phyloP scores from a whole-genome alignment of 768 basidiomycete species.

The Lenzites betulinus region DNA sequence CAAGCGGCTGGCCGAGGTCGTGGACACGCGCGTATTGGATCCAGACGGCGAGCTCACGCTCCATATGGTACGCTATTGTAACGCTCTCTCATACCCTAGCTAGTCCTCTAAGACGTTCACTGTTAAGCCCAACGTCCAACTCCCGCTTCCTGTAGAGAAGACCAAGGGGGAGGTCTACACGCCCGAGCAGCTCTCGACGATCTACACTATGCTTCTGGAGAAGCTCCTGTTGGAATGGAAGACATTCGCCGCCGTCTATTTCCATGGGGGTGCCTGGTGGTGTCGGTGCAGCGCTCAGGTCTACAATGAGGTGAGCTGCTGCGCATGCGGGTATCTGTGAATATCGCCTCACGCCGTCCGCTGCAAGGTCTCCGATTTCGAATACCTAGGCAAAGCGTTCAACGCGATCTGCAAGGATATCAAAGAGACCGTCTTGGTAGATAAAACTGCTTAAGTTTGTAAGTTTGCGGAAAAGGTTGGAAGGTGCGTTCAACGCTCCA shows the following conservation, averaged over 20 bases:
- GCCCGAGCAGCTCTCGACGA: constrained; percentile 15
- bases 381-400: constrained; percentile 30
- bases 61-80: constrained; percentile 56
- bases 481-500: too few species aligned
- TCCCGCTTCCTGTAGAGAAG: constrained; percentile 38
- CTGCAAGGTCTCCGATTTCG: constrained; percentile 30
- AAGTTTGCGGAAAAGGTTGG: neutral
- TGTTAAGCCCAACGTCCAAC: constrained; percentile 42
- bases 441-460: neutral
- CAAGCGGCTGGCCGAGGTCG: constrained; percentile 52
- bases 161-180: constrained; percentile 16
- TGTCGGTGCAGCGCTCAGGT: constrained; percentile 38
- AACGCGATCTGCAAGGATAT: constrained; percentile 28
- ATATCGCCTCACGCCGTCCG: too few species aligned
- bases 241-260: constrained; percentile 30
- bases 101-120: neutral
- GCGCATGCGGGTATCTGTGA: neutral
- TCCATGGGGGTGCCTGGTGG: constrained; percentile 39
- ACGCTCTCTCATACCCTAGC: too few species aligned
- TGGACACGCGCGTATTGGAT: constrained; percentile 68
- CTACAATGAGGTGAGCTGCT: constrained; percentile 35
- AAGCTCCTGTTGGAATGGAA: constrained; percentile 35
- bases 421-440: constrained; percentile 22
- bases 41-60: constrained; percentile 58
- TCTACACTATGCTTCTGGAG: constrained; percentile 20